A percentile compares a stretch with the other conserved stretches of the same genome.
These are phyloP conservation scores for Kandelia obovata DNA, from an alignment of 345 rosid species.

Conservation along the genomic window DNA sequence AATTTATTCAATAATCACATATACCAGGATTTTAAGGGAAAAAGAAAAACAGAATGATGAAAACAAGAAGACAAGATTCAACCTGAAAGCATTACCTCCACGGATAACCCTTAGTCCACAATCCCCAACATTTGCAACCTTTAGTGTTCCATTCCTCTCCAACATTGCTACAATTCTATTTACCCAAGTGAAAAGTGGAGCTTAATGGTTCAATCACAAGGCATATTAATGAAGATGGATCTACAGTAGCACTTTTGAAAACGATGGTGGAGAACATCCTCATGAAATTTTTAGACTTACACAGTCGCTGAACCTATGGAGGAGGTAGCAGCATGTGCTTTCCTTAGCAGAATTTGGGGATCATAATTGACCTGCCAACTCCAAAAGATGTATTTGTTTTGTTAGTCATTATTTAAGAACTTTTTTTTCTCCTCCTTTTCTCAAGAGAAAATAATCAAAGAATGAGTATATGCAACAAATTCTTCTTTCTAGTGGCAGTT, in stretches of 20 bases:
- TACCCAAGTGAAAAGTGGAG: constrained; percentile 17
- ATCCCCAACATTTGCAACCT: constrained; percentile 76
- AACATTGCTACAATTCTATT: constrained; percentile 72
- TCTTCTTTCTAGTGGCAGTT: not conserved
- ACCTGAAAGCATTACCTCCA: constrained; percentile 36
- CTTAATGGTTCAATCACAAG: not conserved
- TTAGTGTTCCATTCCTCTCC: constrained; percentile 63
- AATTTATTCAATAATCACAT: not conserved
- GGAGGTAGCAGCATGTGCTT: constrained; percentile 75
- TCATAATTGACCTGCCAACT: constrained; percentile 59
- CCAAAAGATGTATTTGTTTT: not conserved
- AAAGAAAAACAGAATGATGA: not conserved
- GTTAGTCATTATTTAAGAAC: not conserved
- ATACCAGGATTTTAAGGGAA: not conserved
- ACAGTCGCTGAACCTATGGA: constrained; percentile 76
- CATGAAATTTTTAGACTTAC: constrained; percentile 35
- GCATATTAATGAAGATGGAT: not conserved
- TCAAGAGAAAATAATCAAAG: not conserved
- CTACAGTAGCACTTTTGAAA: constrained; percentile 13
- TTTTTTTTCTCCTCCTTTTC: not conserved
- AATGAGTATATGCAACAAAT: not conserved
- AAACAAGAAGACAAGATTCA: not conserved
- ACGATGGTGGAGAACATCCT: not conserved
- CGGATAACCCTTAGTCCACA: constrained; percentile 78
- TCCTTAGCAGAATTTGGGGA: constrained; percentile 69